phyloP scores from a whole-genome alignment of 169 alveolate species.

The Eimeria tenella region DNA sequence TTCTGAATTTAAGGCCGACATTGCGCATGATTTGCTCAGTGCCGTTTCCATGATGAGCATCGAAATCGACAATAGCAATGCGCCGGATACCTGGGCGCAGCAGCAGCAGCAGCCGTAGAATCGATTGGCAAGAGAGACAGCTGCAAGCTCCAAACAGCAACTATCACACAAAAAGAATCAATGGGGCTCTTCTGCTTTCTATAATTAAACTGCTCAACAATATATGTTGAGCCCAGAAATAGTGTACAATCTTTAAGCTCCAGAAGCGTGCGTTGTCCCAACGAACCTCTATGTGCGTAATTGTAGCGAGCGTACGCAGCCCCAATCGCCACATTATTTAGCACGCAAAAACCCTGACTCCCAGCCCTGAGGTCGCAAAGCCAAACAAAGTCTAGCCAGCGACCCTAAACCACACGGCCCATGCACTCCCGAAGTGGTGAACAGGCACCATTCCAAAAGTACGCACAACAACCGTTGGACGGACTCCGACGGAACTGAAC shows the following conservation, averaged over 20 bases:
- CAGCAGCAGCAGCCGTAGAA: conserved; percentile 5
- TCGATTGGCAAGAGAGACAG: background rate
- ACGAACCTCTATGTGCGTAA: conserved; percentile 71
- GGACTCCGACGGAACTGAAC: too few relatives aligned
- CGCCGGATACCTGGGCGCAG: conserved; percentile 90
- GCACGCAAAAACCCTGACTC: conserved; percentile 97
- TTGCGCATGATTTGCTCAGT: conserved; percentile 97
- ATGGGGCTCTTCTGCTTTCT: too few relatives aligned
- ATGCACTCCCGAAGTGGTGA: background rate
- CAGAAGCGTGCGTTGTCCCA: too few relatives aligned
- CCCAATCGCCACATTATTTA: conserved; percentile 98
- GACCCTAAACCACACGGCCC: conserved; percentile 18
- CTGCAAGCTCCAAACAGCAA: background rate
- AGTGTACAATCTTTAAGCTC: too few relatives aligned
- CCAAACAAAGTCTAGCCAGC: background rate
- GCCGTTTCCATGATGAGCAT: conserved; percentile 99
- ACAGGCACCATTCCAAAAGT: too few relatives aligned
- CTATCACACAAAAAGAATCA: background rate
- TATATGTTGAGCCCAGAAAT: background rate
- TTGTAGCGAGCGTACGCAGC: conserved; percentile 95
- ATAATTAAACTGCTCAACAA: background rate
- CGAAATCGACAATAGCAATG: conserved; percentile 99
- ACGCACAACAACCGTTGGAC: too few relatives aligned
- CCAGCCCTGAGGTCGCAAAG: conserved; percentile 74
- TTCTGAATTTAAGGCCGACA: conserved; percentile 86